These are phyloP conservation scores for sweet orange (Citrus sinensis) DNA, from an alignment of 345 rosid genomes.

Conservation along the genomic window DVS_A1.0 CM039166.1:10327001-10327500, in stretches of 20 bases:
- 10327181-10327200: constrained; percentile 75
- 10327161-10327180: constrained; percentile 3
- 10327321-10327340: constrained; percentile 62
- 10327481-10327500: constrained; percentile 69
- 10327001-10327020: constrained; percentile 2
- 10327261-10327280: constrained; percentile 70
- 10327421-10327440: constrained; percentile 8
- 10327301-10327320: constrained; percentile 77
- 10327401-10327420: constrained; percentile 31
- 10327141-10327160: background rate
- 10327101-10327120: background rate
- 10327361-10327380: constrained; percentile 49
- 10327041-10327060: too few species aligned
- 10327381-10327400: constrained; percentile 65
- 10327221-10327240: constrained; percentile 98
- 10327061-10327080: background rate
- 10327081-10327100: background rate
- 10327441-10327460: background rate
- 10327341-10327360: constrained; percentile 59
- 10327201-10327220: constrained; percentile 96
- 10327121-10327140: background rate
- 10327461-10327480: constrained; percentile 49
- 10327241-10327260: constrained; percentile 84
- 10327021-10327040: background rate
- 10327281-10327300: constrained; percentile 51